Evolutionary conservation across 106 monocot species (phyloP).

Genomic region (Allium sativum): DNA sequence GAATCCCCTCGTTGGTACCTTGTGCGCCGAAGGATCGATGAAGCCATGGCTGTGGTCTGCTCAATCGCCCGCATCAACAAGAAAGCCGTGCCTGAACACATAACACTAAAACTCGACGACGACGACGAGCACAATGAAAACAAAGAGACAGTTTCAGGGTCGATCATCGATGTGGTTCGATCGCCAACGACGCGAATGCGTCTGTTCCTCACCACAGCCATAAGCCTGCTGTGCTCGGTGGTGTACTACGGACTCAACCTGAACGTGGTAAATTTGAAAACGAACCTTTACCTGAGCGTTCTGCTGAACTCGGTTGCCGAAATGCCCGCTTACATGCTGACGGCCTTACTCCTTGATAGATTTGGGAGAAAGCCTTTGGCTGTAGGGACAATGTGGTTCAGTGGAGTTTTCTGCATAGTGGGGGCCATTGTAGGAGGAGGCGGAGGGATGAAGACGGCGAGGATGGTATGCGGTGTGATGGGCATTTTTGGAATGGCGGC

Average conservation of each 20-base stretch:
- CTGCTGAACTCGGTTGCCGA: conserved; percentile 56
- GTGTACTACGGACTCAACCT: conserved; percentile 89
- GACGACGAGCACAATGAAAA: conserved; percentile 15
- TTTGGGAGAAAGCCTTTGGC: conserved; percentile 54
- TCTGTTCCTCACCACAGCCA: conserved; percentile 35
- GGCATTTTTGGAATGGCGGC: conserved; percentile 90
- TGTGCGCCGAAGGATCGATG: conserved; percentile 28
- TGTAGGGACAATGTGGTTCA: conserved; percentile 58
- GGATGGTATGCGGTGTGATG: conserved; percentile 54
- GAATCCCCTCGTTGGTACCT: conserved; percentile 93
- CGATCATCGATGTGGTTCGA: conserved; percentile 45
- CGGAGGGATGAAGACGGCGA: conserved; percentile 11
- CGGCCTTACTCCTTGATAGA: conserved; percentile 33
- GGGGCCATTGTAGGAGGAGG: conserved; percentile 19
- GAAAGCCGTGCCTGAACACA: conserved; percentile 11
- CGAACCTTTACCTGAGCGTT: conserved; percentile 66
- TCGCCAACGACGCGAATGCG: conserved; percentile 42
- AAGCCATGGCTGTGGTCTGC: conserved; percentile 47
- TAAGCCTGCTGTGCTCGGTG: conserved; percentile 56
- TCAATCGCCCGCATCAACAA: conserved; percentile 38
- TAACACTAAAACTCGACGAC: conserved; percentile 42
- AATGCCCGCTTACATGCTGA: conserved; percentile 62
- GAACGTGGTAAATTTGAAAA: conserved; percentile 83
- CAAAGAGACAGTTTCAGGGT: conserved; percentile 15
- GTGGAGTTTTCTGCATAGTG: conserved; percentile 40